Evolutionary conservation across 2,329 filamentous ascomycete species (phyloP), one percentile per base, ranked within the genome.

Genomic region (Penicillium freii): DNA sequence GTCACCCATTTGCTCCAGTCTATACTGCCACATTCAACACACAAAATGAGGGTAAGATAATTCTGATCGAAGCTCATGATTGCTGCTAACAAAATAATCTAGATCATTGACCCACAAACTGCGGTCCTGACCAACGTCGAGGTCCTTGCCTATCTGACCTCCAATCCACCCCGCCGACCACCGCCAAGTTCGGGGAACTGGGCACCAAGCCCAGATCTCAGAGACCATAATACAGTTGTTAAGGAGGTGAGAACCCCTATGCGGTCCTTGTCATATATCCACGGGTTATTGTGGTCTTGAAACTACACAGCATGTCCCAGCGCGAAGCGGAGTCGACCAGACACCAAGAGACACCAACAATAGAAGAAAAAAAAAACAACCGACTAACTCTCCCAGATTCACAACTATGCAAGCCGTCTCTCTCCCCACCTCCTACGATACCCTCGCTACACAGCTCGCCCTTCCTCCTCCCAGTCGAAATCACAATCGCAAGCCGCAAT

Each of bases 71-170:
- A 39, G 13, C 21, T 8, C 8, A 6, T 11, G 19, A 10, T 10
- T 19, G 3, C 21, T 21, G 1, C 57, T 65, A 19, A 66, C 17
- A 1, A 3, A 6, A 19, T n/a, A 3, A 4, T 15, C 0, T 42
- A 78, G 76, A 73, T 79, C 33, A 69, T 78, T 54, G 76, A 79
- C 61, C 75, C 77, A 45, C 77, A 78, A 68, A 69, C 72, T 34
- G 76, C 76, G n/a, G 69, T 73, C 29, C 69, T 79, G 49, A 76
- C 75, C 49, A 79, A 77, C 60, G 67, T 75, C 27, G 77, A 79
- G 69, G 76, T 79, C 46, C 68, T 78, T 38, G 69, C 74, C 21
- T 75, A 78, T 57, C 60, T 78, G 36, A 73, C 71, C 15, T 60
- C 71, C 25, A 75, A 77, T 54, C 76, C 76, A 25, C 75, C 76